Percentiles rank a stretch among this genome's conserved stretches.
Conservation (phyloP, 768 basidiomycete genomes). For the Suillus bovinus region DNA sequence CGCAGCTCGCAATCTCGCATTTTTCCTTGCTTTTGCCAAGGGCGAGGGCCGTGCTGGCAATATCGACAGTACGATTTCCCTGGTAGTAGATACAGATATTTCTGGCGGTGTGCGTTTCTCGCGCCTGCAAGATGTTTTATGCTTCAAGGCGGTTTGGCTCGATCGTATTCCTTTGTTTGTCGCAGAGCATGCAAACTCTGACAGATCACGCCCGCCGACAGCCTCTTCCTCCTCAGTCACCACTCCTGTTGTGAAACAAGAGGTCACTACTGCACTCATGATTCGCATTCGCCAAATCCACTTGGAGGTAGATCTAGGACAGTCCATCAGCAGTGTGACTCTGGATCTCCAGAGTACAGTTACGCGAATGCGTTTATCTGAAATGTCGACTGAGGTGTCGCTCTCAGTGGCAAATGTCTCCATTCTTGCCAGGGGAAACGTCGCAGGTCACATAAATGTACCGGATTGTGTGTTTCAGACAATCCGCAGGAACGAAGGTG, state of each 20-base stretch:
- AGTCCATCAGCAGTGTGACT: slow-evolving; percentile 74
- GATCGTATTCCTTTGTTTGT: slow-evolving; percentile 82
- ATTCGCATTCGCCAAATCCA: slow-evolving; percentile 72
- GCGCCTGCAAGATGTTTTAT: slow-evolving; percentile 87
- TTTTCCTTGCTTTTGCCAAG: slow-evolving; percentile 71
- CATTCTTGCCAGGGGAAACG: slow-evolving; percentile 62
- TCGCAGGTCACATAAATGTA: slow-evolving; percentile 67
- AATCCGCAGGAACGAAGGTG: slow-evolving; percentile 53
- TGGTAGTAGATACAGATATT: slow-evolving; percentile 85
- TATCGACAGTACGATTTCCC: slow-evolving; percentile 58
- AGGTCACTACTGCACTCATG: slow-evolving; percentile 62
- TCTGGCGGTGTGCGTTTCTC: slow-evolving; percentile 79
- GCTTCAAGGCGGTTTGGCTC: slow-evolving; percentile 94
- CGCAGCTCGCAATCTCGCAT: slow-evolving; percentile 78
- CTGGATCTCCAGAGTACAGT: slow-evolving; percentile 65
- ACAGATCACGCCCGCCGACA: slow-evolving; percentile 19
- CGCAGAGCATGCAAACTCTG: slow-evolving; percentile 31
- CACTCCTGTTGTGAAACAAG: slow-evolving; percentile 33
- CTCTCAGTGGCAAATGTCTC: slow-evolving; percentile 59
- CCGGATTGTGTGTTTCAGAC: slow-evolving; percentile 79
- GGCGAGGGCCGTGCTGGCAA: slow-evolving; percentile 37
- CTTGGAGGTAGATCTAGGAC: slow-evolving; percentile 81
- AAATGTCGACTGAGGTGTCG: slow-evolving; percentile 60
- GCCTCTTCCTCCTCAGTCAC: slow-evolving; percentile 16
- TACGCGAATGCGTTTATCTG: slow-evolving; percentile 66